Conservation (phyloP, 495 filamentous ascomycete species). For the Aspergillus baeticus region DNA sequence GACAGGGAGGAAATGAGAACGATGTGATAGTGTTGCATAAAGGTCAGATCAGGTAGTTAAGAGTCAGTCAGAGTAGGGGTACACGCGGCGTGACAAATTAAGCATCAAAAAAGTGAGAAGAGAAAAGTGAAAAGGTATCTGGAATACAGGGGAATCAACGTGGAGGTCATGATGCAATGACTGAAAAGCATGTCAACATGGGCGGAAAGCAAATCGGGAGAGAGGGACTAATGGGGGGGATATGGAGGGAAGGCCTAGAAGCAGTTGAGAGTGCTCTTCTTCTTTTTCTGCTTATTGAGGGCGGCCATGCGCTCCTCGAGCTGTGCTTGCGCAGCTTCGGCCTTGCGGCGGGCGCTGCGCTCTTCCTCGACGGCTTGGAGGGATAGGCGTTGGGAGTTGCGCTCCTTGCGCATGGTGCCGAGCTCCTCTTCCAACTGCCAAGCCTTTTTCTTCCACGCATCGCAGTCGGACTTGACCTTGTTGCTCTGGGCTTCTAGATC, state of each 20-base stretch:
- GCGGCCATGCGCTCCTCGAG: slow-evolving; percentile 92
- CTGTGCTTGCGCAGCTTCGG: slow-evolving; percentile 81
- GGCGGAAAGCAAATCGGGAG: slow-evolving; percentile 14
- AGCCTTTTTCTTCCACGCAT: slow-evolving; percentile 85
- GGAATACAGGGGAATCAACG: slow-evolving; percentile 33
- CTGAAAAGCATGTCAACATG: slow-evolving; percentile 31
- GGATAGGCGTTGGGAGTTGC: slow-evolving; percentile 70
- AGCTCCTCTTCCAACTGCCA: slow-evolving; percentile 76
- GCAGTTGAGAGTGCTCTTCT: slow-evolving; percentile 95
- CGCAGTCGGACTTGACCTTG: slow-evolving; percentile 80
- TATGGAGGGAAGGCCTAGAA: slow-evolving; percentile 55
- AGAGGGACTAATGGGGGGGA: slow-evolving; percentile 14
- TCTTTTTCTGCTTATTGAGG: slow-evolving; percentile 80
- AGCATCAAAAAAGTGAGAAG: slow-evolving; percentile 9
- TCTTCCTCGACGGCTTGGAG: slow-evolving; percentile 95
- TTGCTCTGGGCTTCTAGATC: slow-evolving; percentile 87
- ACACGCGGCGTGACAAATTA: slow-evolving; percentile 10
- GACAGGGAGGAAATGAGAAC: too few relatives aligned
- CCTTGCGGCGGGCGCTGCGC: slow-evolving; percentile 78
- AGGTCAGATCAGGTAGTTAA: background rate
- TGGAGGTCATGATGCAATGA: slow-evolving; percentile 56
- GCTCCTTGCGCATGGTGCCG: slow-evolving; percentile 65
- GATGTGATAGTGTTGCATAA: slow-evolving; percentile 11
- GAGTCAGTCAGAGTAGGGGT: background rate
- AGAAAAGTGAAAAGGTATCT: slow-evolving; percentile 24